A percentile compares a stretch with the other conserved stretches of the same genome.
Conservation (phyloP, 2,329 filamentous ascomycete genomes). For the Claviceps spartinae region DNA sequence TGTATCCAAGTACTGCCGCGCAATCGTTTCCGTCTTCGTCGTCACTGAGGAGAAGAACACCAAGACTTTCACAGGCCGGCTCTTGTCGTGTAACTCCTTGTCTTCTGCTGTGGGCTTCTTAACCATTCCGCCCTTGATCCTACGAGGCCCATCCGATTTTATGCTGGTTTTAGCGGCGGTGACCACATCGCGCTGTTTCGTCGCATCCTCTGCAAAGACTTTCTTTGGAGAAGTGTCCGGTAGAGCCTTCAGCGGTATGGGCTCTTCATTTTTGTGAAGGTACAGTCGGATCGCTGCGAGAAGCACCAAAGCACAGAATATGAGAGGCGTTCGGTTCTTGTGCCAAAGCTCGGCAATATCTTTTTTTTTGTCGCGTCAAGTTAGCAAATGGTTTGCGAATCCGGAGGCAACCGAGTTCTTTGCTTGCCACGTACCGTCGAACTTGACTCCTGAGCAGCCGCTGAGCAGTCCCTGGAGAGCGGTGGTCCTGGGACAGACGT, state of each 20-base stretch:
- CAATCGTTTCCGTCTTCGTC: conserved; percentile 64
- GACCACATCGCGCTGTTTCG: background rate
- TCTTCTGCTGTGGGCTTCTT: conserved; percentile 17
- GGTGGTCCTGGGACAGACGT: conserved; percentile 1
- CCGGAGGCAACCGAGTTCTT: background rate
- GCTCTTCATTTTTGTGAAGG: conserved; percentile 23
- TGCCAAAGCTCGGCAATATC: conserved; percentile 33
- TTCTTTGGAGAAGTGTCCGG: conserved; percentile 21
- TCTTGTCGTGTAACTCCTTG: conserved; percentile 16
- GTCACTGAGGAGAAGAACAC: conserved; percentile 87
- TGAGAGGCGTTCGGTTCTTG: conserved; percentile 29
- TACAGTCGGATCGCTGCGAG: conserved; percentile 29
- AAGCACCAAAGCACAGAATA: conserved; percentile 24
- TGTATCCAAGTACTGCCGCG: conserved; percentile 45
- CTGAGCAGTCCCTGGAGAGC: background rate
- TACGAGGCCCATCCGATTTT: conserved; percentile 30
- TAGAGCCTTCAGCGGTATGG: conserved; percentile 22
- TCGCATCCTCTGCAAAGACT: background rate
- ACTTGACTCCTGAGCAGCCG: background rate
- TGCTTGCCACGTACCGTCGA: conserved; percentile 4
- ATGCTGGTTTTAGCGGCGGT: conserved; percentile 13
- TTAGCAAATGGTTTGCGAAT: background rate
- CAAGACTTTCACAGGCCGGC: conserved; percentile 50
- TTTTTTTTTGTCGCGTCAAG: conserved; percentile 11
- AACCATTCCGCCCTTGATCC: conserved; percentile 32